Conservation (phyloP, 306 rosid genomes). For the Prunus dulcis region DNA sequence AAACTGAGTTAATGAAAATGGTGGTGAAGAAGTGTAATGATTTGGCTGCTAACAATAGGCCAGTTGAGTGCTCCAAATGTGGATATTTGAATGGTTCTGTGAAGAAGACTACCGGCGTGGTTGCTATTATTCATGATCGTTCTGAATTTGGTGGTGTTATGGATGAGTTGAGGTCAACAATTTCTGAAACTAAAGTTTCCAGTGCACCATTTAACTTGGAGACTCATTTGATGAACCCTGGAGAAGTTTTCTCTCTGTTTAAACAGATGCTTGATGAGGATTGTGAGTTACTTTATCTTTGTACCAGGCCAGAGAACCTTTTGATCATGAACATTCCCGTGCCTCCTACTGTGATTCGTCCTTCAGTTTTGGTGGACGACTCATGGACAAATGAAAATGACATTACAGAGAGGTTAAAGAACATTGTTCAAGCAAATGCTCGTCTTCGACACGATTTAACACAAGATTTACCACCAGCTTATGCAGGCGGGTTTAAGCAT, state of each 20-base stretch:
- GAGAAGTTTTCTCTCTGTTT: conserved; percentile 56
- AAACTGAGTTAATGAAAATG: conserved; percentile 42
- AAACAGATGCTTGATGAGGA: conserved; percentile 75
- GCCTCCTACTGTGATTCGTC: conserved; percentile 85
- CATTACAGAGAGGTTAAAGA: conserved; percentile 73
- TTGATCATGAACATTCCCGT: conserved; percentile 59
- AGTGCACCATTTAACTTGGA: conserved; percentile 27
- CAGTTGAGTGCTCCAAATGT: conserved; percentile 57
- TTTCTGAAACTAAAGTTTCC: conserved; percentile 47
- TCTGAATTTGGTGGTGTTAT: conserved; percentile 43
- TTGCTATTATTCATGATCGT: conserved; percentile 56
- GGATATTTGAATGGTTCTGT: conserved; percentile 74
- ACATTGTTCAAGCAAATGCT: conserved; percentile 66
- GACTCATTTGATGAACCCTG: conserved; percentile 52
- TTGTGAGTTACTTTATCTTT: conserved; percentile 70
- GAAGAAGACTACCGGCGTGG: conserved; percentile 43
- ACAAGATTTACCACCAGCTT: no score
- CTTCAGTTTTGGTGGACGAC: conserved; percentile 78
- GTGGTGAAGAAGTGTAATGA: conserved; percentile 45
- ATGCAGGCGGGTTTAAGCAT: no score
- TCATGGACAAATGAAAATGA: conserved; percentile 91
- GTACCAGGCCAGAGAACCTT: conserved; percentile 78
- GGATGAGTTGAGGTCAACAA: conserved; percentile 55
- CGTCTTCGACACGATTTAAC: conserved; percentile 39
- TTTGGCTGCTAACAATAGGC: conserved; percentile 37